Conservation (phyloP, 1,284 basidiomycete genomes). For the Apiotrichum montevideense region DNA sequence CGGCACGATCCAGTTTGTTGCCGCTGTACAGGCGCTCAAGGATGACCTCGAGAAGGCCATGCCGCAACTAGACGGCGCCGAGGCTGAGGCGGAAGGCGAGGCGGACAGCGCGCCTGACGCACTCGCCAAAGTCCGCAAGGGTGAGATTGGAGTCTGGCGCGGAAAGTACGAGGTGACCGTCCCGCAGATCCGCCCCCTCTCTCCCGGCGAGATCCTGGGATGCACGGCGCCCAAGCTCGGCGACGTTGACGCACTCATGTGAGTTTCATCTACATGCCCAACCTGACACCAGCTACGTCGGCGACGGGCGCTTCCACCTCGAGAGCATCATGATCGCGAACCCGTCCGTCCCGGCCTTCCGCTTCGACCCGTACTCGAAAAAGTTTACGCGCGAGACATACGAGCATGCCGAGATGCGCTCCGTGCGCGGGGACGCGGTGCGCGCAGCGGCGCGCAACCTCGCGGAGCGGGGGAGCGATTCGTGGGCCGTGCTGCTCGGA, state of each 20-base stretch:
- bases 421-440: slow-evolving; percentile 69
- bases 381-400: slow-evolving; percentile 91
- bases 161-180: slow-evolving; percentile 69
- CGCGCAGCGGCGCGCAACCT: slow-evolving; percentile 64
- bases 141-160: slow-evolving; percentile 45
- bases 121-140: slow-evolving; percentile 29
- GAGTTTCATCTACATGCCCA: slow-evolving; percentile 32
- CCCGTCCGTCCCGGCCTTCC: slow-evolving; percentile 88
- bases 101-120: slow-evolving; percentile 10
- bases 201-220: slow-evolving; percentile 92
- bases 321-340: slow-evolving; percentile 99
- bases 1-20: slow-evolving; percentile 91
- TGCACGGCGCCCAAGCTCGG: slow-evolving; percentile 84
- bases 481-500: slow-evolving; percentile 92
- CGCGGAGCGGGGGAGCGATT: slow-evolving; percentile 36
- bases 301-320: slow-evolving; percentile 95
- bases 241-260: slow-evolving; percentile 80
- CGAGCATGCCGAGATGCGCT: slow-evolving; percentile 81
- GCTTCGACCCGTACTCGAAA: slow-evolving; percentile 98
- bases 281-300: slow-evolving; percentile 68
- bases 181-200: slow-evolving; percentile 87
- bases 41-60: slow-evolving; percentile 57
- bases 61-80: slow-evolving; percentile 44
- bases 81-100: slow-evolving; percentile 53
- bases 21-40: slow-evolving; percentile 78